Base-by-base conservation (phyloP, 768 basidiomycete species). In the Kondoa malvinella region DNA sequence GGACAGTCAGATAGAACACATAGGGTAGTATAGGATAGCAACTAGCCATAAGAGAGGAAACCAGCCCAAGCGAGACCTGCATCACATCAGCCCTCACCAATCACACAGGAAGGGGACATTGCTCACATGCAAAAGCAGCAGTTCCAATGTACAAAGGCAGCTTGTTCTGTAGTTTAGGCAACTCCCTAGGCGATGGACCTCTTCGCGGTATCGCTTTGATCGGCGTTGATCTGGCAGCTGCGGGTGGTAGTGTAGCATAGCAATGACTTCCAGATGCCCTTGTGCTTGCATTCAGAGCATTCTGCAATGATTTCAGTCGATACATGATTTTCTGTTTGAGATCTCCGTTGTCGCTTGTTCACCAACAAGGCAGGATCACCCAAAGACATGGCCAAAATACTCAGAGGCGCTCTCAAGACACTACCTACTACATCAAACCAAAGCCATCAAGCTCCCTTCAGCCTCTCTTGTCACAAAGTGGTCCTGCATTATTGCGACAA, bases 401-500 rank as follows among this genome's bases (percentile, higher is more conserved):
- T 63, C 12, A 27, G 61, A 63, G 61, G 61, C 61, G 3, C 61
- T 4, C 32, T 63, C 3, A 16, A 14, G 58, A 60, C 58, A 31
- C 58, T 60, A 31, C 58, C 58, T 31, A 14, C 58, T 29, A 14
- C 58, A 31, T 4, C 58, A 25, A 14, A 8, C 14, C 25, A 25
- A 8, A 25, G 25, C 30, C 15, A 25, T 59, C 12, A 14, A 8
- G 33, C 78, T 57, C 79, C 83, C 0, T 92, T 87, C 77, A 77
- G 89, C 1, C 87, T 89, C 1, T 84, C 84, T 70, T 80, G 87
- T n/a, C 81, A 88, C 67, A 92, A 90, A 75, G 80, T 94, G 69
- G 88, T 94, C 71, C 83, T 94, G 76, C 88, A 91, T 77, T 92
- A 83, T 77, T 90, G 89, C 78, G 85, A 92, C 74, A 83, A 82